phyloP scores from a whole-genome alignment of 2,329 filamentous ascomycete genomes.

The Purpureocillium lavendulum region DNA sequence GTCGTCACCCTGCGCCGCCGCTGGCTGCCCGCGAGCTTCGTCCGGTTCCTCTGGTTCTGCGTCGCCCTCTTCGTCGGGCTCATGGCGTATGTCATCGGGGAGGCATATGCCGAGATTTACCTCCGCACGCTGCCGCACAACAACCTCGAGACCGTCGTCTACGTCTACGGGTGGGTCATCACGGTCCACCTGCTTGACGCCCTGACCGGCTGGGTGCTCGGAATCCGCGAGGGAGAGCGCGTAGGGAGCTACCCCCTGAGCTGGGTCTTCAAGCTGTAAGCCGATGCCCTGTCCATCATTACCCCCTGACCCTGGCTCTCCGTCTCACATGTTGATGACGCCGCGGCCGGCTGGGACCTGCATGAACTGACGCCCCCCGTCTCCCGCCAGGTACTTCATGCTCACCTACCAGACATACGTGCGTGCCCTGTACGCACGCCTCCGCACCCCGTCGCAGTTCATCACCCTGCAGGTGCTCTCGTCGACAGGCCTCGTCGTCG shows the following conservation, averaged over 20 bases:
- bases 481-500: constrained; percentile 52
- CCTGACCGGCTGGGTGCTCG: constrained; percentile 58
- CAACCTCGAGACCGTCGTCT: constrained; percentile 58
- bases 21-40: constrained; percentile 59
- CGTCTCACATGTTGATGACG: not conserved
- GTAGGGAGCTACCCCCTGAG: constrained; percentile 63
- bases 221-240: constrained; percentile 55
- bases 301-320: not conserved
- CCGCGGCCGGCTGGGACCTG: not conserved
- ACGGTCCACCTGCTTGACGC: constrained; percentile 58
- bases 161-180: constrained; percentile 62
- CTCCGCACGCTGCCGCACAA: constrained; percentile 57
- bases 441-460: constrained; percentile 58
- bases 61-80: constrained; percentile 53
- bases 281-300: constrained; percentile 4
- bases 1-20: constrained; percentile 35
- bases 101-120: constrained; percentile 62
- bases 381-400: constrained; percentile 47
- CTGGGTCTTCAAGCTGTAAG: constrained; percentile 63
- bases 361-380: not conserved
- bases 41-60: constrained; percentile 64
- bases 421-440: constrained; percentile 57
- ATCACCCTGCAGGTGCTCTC: constrained; percentile 57
- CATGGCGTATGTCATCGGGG: constrained; percentile 58
- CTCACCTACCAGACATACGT: constrained; percentile 66